These are phyloP conservation scores for Paraleonurus japonicus DNA, from an alignment of 257 asterid genomes.

Conservation along the genomic window DNA sequence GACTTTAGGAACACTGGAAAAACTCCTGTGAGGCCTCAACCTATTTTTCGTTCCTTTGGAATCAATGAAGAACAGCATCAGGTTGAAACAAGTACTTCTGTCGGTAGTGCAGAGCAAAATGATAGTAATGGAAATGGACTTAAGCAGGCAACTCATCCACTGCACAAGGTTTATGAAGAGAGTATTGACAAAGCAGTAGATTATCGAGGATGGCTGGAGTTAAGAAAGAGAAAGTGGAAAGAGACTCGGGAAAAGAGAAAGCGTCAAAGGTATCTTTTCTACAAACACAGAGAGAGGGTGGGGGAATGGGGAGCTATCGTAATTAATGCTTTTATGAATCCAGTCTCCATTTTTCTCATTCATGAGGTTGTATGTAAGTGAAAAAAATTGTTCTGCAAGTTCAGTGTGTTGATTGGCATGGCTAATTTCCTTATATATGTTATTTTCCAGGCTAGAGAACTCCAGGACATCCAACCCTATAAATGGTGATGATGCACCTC, in stretches of 20 bases:
- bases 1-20: constrained; percentile 60
- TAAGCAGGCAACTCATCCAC: constrained; percentile 29
- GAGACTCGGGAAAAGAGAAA: constrained; percentile 76
- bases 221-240: constrained; percentile 93
- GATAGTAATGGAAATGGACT: constrained; percentile 35
- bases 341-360: constrained; percentile 3
- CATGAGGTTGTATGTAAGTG: not conserved
- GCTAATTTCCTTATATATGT: constrained; percentile 13
- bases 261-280: constrained; percentile 67
- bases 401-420: constrained; percentile 18
- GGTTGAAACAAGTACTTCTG: constrained; percentile 33
- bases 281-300: not conserved
- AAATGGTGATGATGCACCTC: constrained; percentile 39
- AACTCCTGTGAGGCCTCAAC: constrained; percentile 49
- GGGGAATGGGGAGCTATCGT: not conserved
- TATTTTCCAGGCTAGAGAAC: constrained; percentile 51
- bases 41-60: constrained; percentile 62
- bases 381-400: not conserved
- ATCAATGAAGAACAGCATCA: constrained; percentile 41
- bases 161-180: constrained; percentile 48
- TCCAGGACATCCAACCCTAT: constrained; percentile 38
- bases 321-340: constrained; percentile 4
- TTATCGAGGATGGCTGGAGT: constrained; percentile 94
- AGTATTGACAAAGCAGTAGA: constrained; percentile 60
- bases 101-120: constrained; percentile 38